Evolutionary conservation across 345 rosid species (phyloP).

Genomic region (Citrus unshiu): DNA sequence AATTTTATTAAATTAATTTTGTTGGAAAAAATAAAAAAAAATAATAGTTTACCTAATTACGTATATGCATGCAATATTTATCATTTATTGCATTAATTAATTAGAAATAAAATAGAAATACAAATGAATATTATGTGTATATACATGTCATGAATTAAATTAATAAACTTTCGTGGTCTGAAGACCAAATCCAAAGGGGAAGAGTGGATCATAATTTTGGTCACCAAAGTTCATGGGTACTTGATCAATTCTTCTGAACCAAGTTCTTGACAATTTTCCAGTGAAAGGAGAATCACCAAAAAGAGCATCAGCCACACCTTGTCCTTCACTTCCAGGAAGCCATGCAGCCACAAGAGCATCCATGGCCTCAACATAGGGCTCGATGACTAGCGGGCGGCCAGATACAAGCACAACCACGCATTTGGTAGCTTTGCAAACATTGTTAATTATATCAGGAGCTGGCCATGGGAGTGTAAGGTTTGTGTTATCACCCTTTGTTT

Average conservation of each 20-base stretch:
- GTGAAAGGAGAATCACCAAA: slow-evolving; percentile 51
- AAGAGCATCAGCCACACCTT: slow-evolving; percentile 47
- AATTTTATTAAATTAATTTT: too few relatives aligned
- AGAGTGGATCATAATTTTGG: slow-evolving; percentile 53
- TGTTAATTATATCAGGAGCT: slow-evolving; percentile 33
- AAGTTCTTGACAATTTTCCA: slow-evolving; percentile 50
- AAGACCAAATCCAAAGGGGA: slow-evolving; percentile 61
- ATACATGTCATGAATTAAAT: too few relatives aligned
- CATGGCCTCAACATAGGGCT: slow-evolving; percentile 26
- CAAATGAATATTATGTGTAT: neutral
- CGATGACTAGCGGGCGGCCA: slow-evolving; percentile 43
- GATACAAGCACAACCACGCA: slow-evolving; percentile 38
- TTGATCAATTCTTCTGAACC: slow-evolving; percentile 65
- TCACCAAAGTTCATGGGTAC: slow-evolving; percentile 67
- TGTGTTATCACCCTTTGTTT: slow-evolving; percentile 38
- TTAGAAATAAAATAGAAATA: neutral
- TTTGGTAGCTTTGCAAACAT: slow-evolving; percentile 36
- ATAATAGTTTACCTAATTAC: too few relatives aligned
- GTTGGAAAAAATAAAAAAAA: too few relatives aligned
- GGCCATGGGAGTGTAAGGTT: slow-evolving; percentile 38
- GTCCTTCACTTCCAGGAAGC: slow-evolving; percentile 61
- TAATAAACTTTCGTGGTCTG: slow-evolving; percentile 14
- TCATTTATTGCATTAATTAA: neutral
- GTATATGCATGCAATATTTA: too few relatives aligned
- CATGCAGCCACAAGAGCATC: slow-evolving; percentile 48